Base-by-base conservation (phyloP, 2,329 filamentous ascomycete genomes). In the Colletotrichum noveboracense region DNA sequence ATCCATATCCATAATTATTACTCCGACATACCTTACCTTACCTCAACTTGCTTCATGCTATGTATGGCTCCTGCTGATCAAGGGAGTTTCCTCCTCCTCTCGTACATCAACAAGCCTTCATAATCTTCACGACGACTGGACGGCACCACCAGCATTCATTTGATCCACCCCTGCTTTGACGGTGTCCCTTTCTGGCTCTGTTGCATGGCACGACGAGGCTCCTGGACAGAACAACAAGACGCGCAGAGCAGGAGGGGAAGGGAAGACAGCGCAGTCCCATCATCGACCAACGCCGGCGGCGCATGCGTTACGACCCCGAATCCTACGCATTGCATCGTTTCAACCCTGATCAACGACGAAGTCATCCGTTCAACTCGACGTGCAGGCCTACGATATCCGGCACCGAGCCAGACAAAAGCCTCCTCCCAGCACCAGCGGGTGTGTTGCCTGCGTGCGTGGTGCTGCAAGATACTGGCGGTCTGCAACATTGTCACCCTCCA, bases 381-480 rank as follows among this genome's bases (percentile, higher is more conserved):
- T 61, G 30, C 58, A 30, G 28, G 18, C 58, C 28, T 61, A 30
- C 58, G 26, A 61, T 34, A 61, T 32, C 28, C 58, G 38, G 36
- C 18, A 36, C 28, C 36, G 38, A 70, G 38, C 65, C 55, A 55
- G 62, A 58, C 70, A 21, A 18, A 69, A 56, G 38, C 38, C 66
- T 36, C 36, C 38, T 24, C 38, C 21, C 30, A 4, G n/a, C 52
- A 61, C 26, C 56, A 48, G 70, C 61, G 62, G 70, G 43, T 61
- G 61, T 58, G 64, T 64, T 56, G 69, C 69, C 62, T 66, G 66
- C 60, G 38, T 48, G 38, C 18, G 5, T 48, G 38, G 38, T 70
- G 28, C 73, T 73, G 73, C 69, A 68, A 56, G 56, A 75, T 75
- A 68, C 72, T 75, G 70, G 69, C 73, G 62, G 73, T 75, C 73